Conservation (phyloP, 768 basidiomycete species). For the Suillus fuscotomentosus region DNA sequence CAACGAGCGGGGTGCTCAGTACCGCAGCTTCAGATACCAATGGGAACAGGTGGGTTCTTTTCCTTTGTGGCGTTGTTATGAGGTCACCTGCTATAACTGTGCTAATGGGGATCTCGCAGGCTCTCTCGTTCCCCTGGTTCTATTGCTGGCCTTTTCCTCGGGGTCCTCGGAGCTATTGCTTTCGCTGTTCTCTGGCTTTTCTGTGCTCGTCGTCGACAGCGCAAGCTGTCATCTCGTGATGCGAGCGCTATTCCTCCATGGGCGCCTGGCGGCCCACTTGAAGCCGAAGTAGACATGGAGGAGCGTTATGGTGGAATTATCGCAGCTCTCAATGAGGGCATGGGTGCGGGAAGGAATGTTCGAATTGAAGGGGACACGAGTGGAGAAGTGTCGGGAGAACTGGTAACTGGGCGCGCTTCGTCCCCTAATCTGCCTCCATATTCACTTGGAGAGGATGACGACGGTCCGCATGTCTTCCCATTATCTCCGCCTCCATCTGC, state of each 20-base stretch:
- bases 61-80: not conserved
- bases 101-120: slow-evolving; percentile 8
- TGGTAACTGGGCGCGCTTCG: slow-evolving; percentile 14
- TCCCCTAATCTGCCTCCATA: slow-evolving; percentile 25
- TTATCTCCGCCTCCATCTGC: slow-evolving; percentile 21
- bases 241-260: slow-evolving; percentile 12
- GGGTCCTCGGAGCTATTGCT: slow-evolving; percentile 23
- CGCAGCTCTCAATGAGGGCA: slow-evolving; percentile 19
- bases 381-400: slow-evolving; percentile 13
- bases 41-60: slow-evolving; percentile 15
- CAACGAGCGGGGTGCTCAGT: slow-evolving; percentile 23
- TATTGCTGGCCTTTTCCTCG: slow-evolving; percentile 23
- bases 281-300: slow-evolving; percentile 23
- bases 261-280: slow-evolving; percentile 17
- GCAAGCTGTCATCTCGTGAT: slow-evolving; percentile 20
- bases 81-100: slow-evolving; percentile 5
- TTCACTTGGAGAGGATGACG: slow-evolving; percentile 8
- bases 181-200: slow-evolving; percentile 30
- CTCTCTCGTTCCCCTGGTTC: slow-evolving; percentile 21
- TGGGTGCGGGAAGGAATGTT: slow-evolving; percentile 9
- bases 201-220: slow-evolving; percentile 31
- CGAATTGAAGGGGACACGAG: slow-evolving; percentile 25
- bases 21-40: slow-evolving; percentile 12
- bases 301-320: slow-evolving; percentile 29
- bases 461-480: slow-evolving; percentile 15